Conservation (phyloP, 345 rosid genomes). For the Bruguiera sexangula region DNA sequence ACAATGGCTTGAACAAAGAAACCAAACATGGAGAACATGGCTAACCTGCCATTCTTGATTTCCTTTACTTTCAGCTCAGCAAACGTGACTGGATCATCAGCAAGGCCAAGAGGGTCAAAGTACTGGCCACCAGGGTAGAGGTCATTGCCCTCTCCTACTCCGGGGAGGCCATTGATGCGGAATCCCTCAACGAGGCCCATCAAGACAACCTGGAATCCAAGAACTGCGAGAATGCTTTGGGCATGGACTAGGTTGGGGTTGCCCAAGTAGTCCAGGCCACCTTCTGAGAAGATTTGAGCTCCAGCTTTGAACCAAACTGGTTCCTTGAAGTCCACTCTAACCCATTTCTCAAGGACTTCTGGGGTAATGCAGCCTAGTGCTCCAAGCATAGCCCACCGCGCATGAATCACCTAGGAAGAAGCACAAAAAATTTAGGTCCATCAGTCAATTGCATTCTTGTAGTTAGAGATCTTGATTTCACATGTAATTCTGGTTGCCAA, state of each 20-base stretch:
- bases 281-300: slow-evolving; percentile 95
- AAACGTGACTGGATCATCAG: slow-evolving; percentile 75
- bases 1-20: slow-evolving; percentile 97
- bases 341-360: slow-evolving; percentile 80
- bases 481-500: too few relatives aligned
- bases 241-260: slow-evolving; percentile 98
- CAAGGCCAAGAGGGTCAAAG: slow-evolving; percentile 87
- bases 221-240: slow-evolving; percentile 92
- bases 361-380: slow-evolving; percentile 96
- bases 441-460: too few relatives aligned
- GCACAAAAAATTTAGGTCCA: not conserved
- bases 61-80: slow-evolving; percentile 98
- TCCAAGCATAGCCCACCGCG: slow-evolving; percentile 97
- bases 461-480: too few relatives aligned
- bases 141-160: slow-evolving; percentile 92
- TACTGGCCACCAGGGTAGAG: slow-evolving; percentile 90
- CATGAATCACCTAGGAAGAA: slow-evolving; percentile 67
- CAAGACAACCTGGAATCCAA: slow-evolving; percentile 79
- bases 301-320: slow-evolving; percentile 99
- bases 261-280: slow-evolving; percentile 95
- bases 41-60: slow-evolving; percentile 89
- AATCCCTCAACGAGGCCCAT: slow-evolving; percentile 95
- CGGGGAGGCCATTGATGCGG: slow-evolving; percentile 88
- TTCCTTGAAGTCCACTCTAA: slow-evolving; percentile 82
- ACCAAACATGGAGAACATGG: slow-evolving; percentile 99